Percentiles rank a stretch among this genome's conserved stretches.
These are phyloP conservation scores for Auriculariales sp. DNA, from an alignment of 768 basidiomycete species.

Conservation along the genomic window DNA sequence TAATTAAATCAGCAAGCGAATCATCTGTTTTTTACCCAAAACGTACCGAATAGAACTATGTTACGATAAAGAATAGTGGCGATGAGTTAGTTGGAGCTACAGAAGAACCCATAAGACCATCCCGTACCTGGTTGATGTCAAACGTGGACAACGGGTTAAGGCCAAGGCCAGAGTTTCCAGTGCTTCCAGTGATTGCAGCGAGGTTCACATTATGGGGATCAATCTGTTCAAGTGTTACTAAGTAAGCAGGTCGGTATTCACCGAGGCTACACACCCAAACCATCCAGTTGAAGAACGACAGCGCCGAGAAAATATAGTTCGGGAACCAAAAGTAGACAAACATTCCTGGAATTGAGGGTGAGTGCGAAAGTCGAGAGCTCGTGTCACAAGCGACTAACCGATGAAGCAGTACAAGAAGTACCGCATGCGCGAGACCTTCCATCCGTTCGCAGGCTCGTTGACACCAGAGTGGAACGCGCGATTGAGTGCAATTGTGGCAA, in stretches of 20 bases:
- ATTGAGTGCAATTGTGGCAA: slow-evolving; percentile 1
- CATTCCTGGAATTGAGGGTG: slow-evolving; percentile 15
- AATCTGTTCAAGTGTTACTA: slow-evolving; percentile 9
- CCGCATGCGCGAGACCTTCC: neutral
- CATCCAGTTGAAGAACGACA: slow-evolving; percentile 17
- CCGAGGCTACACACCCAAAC: slow-evolving; percentile 28
- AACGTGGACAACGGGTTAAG: slow-evolving; percentile 22
- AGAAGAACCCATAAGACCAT: neutral
- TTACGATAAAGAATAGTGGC: neutral
- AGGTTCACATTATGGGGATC: neutral
- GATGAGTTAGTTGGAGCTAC: neutral
- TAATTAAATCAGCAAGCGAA: neutral
- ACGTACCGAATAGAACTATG: too few relatives aligned
- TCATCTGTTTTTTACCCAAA: too few relatives aligned
- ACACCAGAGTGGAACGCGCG: neutral
- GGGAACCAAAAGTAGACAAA: slow-evolving; percentile 2
- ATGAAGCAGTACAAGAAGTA: slow-evolving; percentile 11
- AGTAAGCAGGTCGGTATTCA: slow-evolving; percentile 17
- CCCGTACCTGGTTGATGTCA: slow-evolving; percentile 15
- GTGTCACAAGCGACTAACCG: slow-evolving; percentile 1
- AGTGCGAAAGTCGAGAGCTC: slow-evolving; percentile 12
- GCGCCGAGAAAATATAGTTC: slow-evolving; percentile 16
- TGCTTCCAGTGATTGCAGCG: slow-evolving; percentile 8
- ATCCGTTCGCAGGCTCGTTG: slow-evolving; percentile 2
- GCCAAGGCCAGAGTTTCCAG: slow-evolving; percentile 21